Evolutionary conservation across 306 rosid genomes (phyloP), one percentile per base, ranked within the genome.

Genomic region (Mucuna pruriens): DNA sequence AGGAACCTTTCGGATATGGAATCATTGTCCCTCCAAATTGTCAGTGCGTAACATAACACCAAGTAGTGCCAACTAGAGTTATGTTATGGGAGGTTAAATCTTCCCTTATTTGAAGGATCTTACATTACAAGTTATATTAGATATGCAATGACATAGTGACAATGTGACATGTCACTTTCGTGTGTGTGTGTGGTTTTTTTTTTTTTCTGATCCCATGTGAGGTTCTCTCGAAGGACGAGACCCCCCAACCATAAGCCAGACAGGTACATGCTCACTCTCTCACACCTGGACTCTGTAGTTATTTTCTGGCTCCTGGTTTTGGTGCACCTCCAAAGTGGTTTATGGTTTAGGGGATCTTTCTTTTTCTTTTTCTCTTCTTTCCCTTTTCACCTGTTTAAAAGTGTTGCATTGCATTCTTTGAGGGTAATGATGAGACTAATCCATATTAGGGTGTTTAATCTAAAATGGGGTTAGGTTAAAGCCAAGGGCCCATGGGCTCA

Each of bases 191-290:
- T 40, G 10, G n/a, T 42, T 10, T 61, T 29, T 80, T 58, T 83
- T 64, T 85, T 62, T 79, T 81, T 85, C 84, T 78, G 88, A 84
- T 88, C 90, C 91, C 98, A 91, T 91, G 97, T 91, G 98, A 92
- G 74, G 29, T 19, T 80, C 82, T 82, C 94, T 90, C 74, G 90
- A 86, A 77, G 84, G 76, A 70, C 68, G 94, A 77, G 86, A 73
- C 85, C 86, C 48, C 57, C 85, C 88, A 75, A 83, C 89, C 87
- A 87, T 71, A 80, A 79, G 87, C 88, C 83, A 84, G 81, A 29
- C 66, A 80, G 81, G 64, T 78, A 49, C 82, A 81, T 78, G 80
- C 87, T 63, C 42, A 38, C 76, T 38, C 86, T 71, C 73, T 63
- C 22, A 25, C 45, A 23, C 49, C 58, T 77, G 26, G 26, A 62